These are phyloP conservation scores for Crithidia expoeki DNA, from an alignment of 208 protist genomes.

Conservation along the genomic window DNA sequence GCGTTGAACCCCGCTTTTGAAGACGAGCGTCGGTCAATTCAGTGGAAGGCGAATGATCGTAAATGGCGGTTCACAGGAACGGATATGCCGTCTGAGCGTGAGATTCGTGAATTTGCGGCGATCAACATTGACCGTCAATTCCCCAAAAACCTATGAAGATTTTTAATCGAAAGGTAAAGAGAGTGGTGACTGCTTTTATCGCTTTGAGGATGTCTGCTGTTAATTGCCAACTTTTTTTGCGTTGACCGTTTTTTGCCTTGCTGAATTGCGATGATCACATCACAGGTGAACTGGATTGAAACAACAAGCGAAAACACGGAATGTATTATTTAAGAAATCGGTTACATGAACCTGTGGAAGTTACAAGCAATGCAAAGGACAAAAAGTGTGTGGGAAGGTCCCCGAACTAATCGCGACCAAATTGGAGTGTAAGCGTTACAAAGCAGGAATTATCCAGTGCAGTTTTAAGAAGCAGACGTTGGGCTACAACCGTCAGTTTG, in stretches of 20 bases:
- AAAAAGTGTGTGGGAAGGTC: too few relatives aligned
- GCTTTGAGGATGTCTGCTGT: neutral
- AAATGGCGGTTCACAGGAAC: conserved; percentile 87
- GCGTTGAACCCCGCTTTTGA: conserved; percentile 88
- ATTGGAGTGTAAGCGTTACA: too few relatives aligned
- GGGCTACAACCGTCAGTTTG: too few relatives aligned
- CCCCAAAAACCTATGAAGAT: neutral
- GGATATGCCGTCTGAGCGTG: conserved; percentile 79
- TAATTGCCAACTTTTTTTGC: neutral
- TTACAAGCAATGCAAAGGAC: too few relatives aligned
- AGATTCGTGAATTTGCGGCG: conserved; percentile 83
- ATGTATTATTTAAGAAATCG: neutral
- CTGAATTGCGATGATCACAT: neutral
- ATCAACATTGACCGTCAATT: conserved; percentile 81
- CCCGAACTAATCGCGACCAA: too few relatives aligned
- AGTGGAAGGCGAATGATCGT: conserved; percentile 87
- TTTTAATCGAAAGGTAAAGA: neutral
- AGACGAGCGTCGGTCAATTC: conserved; percentile 76
- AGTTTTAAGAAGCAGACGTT: too few relatives aligned
- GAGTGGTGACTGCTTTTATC: neutral
- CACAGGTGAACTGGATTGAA: neutral
- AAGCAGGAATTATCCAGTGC: too few relatives aligned
- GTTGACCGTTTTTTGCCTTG: neutral
- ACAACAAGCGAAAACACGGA: neutral
- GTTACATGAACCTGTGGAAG: neutral